Evolutionary conservation across 2,329 filamentous ascomycete genomes (phyloP), one percentile per base, ranked within the genome.

Genomic region (Trichophyton schoenleinii): DNA sequence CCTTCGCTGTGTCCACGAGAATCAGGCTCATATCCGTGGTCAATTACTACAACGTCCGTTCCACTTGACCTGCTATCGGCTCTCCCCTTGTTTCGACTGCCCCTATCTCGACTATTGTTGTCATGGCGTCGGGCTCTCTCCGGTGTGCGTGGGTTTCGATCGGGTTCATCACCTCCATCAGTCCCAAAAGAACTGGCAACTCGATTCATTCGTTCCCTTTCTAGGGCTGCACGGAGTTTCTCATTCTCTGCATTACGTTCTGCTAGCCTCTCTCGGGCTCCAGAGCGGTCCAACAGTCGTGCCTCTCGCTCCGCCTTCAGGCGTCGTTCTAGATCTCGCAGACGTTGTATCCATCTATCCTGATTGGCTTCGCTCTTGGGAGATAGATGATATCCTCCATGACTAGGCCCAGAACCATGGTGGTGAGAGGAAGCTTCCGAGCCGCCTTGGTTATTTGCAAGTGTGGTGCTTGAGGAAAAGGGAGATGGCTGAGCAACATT

Each of bases 231-330:
- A 62, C 83, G 79, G 63, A 94, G 74, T 66, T 88, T 84, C 66
- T 86, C 82, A 69, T 90, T 90, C 75, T 91, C 87, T 60, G 81
- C 78, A 70, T 86, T 82, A n/a, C 87, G 81, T 64, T 91, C 87
- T 62, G 90, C 86, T 0, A 96, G 75, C 59, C 92, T 79, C 75
- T 91, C 87, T 60, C 89, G 79, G 31, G 92, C 92, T 25, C 90
- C 91, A 57, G 83, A 87, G 2, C 94, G 84, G 74, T 99, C 94
- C 62, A 95, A 78, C 60, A 95, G 78, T 52, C 94, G 79, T 0
- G 86, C 91, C 73, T 97, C 94, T 13, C 94, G 79, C 76, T 99
- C 94, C 53, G 88, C 86, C 73, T 96, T 95, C 18, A 99, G 79
- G 67, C 95, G 84, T 66, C 87, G 82, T 78, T 99, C 94, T 67